Conservation (phyloP, 441 rosid species). For the Populus tomentosa region DNA sequence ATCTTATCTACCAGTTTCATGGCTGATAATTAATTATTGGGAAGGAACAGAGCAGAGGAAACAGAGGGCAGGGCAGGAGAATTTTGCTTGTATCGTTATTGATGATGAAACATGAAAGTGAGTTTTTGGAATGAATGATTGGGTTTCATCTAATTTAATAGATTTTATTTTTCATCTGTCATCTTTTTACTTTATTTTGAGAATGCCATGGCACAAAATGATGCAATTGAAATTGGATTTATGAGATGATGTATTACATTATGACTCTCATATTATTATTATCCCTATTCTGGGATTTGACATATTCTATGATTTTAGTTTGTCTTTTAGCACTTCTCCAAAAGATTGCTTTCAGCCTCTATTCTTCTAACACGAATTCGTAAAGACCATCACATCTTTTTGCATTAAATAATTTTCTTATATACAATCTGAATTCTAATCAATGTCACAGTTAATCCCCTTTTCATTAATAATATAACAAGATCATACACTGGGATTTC, state of each 20-base stretch:
- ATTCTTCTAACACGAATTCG: not conserved
- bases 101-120: not conserved
- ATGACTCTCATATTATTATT: not conserved
- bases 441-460: not conserved
- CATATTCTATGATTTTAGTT: not conserved
- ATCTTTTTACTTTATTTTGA: not conserved
- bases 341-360: not conserved
- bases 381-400: no score
- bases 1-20: slow-evolving; percentile 72
- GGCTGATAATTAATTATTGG: slow-evolving; percentile 24
- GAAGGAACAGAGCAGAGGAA: not conserved
- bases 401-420: not conserved
- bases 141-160: not conserved
- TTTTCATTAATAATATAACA: not conserved
- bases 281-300: not conserved
- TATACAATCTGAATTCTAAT: not conserved
- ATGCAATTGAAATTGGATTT: not conserved
- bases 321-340: not conserved
- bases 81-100: not conserved
- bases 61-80: not conserved
- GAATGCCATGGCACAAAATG: not conserved
- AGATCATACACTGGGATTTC: not conserved
- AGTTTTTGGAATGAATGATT: not conserved
- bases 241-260: not conserved
- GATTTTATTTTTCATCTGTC: not conserved